A percentile compares a stretch with the other conserved stretches of the same genome.
Conservation (phyloP, 192 early-diverging fungal species). For the Backusella australiensis region DNA sequence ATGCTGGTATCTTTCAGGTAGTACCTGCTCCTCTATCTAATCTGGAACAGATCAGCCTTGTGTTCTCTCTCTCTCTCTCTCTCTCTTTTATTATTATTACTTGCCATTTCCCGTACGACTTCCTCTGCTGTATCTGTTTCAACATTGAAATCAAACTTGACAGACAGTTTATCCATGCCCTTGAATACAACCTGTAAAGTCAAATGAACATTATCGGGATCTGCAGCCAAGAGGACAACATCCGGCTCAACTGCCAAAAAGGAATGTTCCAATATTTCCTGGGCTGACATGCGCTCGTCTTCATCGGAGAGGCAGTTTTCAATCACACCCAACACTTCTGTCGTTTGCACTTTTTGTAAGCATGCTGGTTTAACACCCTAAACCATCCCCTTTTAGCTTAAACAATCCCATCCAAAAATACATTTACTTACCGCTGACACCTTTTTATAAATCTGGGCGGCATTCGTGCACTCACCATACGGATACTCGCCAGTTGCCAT, state of each 20-base stretch:
- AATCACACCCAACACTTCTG: constrained; percentile 66
- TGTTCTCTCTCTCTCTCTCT: constrained; percentile 22
- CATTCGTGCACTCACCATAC: constrained; percentile 81
- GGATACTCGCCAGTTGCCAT: constrained; percentile 86
- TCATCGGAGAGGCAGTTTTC: constrained; percentile 64
- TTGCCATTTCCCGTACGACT: constrained; percentile 68
- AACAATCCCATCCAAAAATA: background rate
- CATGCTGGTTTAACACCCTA: constrained; percentile 71
- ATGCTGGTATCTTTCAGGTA: constrained; percentile 69
- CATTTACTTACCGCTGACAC: constrained; percentile 56
- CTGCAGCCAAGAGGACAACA: constrained; percentile 43
- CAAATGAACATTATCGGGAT: constrained; percentile 45
- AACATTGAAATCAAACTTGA: constrained; percentile 82
- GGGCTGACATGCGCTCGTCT: constrained; percentile 52
- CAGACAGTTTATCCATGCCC: constrained; percentile 60
- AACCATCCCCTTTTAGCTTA: background rate
- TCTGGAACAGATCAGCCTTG: background rate
- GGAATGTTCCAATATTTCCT: constrained; percentile 54
- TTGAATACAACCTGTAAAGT: constrained; percentile 51
- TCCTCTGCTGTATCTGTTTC: constrained; percentile 70
- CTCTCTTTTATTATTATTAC: background rate
- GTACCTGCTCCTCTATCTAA: constrained; percentile 78
- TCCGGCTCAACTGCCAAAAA: constrained; percentile 51
- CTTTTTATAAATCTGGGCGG: constrained; percentile 81
- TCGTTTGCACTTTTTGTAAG: constrained; percentile 59